A percentile compares a stretch with the other conserved stretches of the same genome.
Conservation (phyloP, 2,329 filamentous ascomycete species). For the Fusarium solani-melongenae region DNA sequence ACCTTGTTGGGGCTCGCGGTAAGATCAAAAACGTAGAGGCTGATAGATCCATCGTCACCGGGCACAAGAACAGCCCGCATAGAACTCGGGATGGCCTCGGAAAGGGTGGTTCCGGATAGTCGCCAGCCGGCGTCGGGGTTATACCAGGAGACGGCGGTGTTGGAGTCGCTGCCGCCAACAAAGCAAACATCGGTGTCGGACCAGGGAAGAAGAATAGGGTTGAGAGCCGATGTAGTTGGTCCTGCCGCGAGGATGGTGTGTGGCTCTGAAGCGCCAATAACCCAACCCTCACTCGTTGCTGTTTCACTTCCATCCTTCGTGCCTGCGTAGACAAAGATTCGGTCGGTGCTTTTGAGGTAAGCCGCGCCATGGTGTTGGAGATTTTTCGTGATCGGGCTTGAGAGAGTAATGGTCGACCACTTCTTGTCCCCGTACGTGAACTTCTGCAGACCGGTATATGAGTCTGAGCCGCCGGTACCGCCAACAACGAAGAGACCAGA, state of each 20-base stretch:
- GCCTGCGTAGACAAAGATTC: conserved; percentile 85
- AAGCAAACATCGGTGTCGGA: conserved; percentile 76
- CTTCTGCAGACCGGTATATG: conserved; percentile 81
- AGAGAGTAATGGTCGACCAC: conserved; percentile 61
- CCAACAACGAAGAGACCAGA: conserved; percentile 84
- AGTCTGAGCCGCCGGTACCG: conserved; percentile 65
- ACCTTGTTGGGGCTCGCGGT: conserved; percentile 79
- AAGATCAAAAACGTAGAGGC: conserved; percentile 83
- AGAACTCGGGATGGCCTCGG: conserved; percentile 63
- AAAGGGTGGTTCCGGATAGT: conserved; percentile 72
- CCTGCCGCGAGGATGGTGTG: conserved; percentile 70
- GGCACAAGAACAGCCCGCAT: conserved; percentile 73
- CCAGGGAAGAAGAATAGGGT: conserved; percentile 81
- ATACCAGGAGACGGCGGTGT: conserved; percentile 79
- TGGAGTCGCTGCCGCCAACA: conserved; percentile 73
- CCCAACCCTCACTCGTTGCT: conserved; percentile 79
- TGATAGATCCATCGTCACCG: conserved; percentile 81
- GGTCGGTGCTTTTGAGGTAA: conserved; percentile 76
- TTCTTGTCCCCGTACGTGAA: conserved; percentile 65
- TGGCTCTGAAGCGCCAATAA: conserved; percentile 74
- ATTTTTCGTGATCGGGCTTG: conserved; percentile 69
- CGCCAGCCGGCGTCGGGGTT: conserved; percentile 71
- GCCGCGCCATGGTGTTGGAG: conserved; percentile 79
- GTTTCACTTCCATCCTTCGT: conserved; percentile 67
- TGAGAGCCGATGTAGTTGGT: conserved; percentile 68